Conservation (phyloP, 805 yeast species). For the Clavispora fructus region DNA sequence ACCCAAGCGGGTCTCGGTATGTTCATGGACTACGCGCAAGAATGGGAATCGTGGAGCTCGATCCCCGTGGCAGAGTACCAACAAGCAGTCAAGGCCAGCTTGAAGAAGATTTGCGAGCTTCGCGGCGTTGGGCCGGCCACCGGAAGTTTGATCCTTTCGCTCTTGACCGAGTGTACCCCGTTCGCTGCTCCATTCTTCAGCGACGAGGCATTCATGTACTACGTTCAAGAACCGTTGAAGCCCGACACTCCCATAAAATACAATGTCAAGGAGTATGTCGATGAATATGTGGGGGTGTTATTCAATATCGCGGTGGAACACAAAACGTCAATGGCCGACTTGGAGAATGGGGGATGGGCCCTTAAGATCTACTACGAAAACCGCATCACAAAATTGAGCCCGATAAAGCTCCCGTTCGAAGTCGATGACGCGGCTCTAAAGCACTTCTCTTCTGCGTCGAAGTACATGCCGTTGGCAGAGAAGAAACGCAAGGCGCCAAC, state of each 20-base stretch:
- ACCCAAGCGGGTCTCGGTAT: constrained; percentile 24
- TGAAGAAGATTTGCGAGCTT: constrained; percentile 30
- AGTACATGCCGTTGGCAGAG: background rate
- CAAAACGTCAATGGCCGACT: constrained; percentile 1
- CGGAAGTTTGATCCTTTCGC: constrained; percentile 38
- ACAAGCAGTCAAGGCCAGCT: constrained; percentile 16
- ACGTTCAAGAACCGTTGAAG: constrained; percentile 20
- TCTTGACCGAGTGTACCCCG: constrained; percentile 16
- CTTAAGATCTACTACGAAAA: constrained; percentile 26
- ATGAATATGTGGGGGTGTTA: constrained; percentile 24
- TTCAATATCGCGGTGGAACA: constrained; percentile 1
- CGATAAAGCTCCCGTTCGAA: constrained; percentile 18
- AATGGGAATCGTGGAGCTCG: constrained; percentile 5
- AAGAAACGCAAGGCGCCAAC: background rate
- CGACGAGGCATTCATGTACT: constrained; percentile 41
- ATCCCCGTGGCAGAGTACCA: constrained; percentile 12
- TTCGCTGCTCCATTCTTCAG: constrained; percentile 44
- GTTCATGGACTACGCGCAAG: constrained; percentile 5
- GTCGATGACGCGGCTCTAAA: constrained; percentile 8
- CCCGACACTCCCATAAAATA: constrained; percentile 34
- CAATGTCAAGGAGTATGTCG: constrained; percentile 36
- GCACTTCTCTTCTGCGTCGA: constrained; percentile 1
- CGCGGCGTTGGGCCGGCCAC: constrained; percentile 51
- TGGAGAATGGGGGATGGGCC: constrained; percentile 37
- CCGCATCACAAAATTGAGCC: constrained; percentile 19